Conservation (phyloP, 345 rosid genomes). For the Acer negundo region DNA sequence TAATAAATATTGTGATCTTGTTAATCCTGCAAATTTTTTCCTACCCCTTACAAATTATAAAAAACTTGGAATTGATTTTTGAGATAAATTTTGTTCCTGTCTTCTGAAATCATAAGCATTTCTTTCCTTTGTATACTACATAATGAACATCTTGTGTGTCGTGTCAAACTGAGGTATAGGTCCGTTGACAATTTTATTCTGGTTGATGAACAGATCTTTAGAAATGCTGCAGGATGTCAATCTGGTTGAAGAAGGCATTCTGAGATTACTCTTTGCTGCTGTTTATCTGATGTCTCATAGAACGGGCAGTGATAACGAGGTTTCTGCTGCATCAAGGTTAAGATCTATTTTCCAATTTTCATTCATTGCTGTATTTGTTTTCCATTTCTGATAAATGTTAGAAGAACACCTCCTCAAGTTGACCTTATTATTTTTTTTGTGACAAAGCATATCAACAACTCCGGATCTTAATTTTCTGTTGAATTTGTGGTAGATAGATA, state of each 20-base stretch:
- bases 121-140: background rate
- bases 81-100: background rate
- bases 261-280: constrained; percentile 77
- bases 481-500: background rate
- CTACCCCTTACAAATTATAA: background rate
- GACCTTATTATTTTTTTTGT: background rate
- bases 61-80: constrained; percentile 6
- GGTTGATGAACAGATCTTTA: constrained; percentile 66
- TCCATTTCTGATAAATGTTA: background rate
- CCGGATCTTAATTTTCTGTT: background rate
- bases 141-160: constrained; percentile 8
- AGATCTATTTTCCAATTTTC: constrained; percentile 19
- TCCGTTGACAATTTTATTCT: constrained; percentile 16
- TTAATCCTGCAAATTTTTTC: background rate
- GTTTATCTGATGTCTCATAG: constrained; percentile 68
- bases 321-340: constrained; percentile 89
- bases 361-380: constrained; percentile 12
- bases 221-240: constrained; percentile 74
- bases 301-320: constrained; percentile 69
- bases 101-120: background rate
- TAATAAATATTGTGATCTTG: background rate
- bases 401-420: background rate
- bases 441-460: background rate
- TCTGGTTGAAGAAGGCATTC: constrained; percentile 90
- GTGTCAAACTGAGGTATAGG: constrained; percentile 5